A percentile compares a stretch with the other conserved stretches of the same genome.
These are phyloP conservation scores for Alternaria sp. DNA, from an alignment of 2,329 filamentous ascomycete genomes.

Conservation along the genomic window DNA sequence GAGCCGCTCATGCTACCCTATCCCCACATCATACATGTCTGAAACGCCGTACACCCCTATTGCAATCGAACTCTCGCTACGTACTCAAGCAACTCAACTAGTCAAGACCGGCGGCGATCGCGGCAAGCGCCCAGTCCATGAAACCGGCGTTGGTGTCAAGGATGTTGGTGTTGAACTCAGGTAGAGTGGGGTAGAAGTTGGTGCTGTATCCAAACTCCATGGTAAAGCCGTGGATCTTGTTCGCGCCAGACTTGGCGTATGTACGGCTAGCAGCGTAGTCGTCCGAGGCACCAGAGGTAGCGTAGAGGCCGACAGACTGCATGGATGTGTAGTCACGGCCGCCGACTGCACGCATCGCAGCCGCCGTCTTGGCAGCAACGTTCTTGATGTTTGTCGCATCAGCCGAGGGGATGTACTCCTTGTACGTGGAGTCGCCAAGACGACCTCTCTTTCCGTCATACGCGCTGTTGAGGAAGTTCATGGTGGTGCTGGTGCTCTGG, in stretches of 20 bases:
- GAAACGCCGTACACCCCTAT: background rate
- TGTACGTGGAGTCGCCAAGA: slow-evolving; percentile 60
- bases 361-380: slow-evolving; percentile 42
- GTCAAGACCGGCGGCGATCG: slow-evolving; percentile 38
- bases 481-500: slow-evolving; percentile 53
- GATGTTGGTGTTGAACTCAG: slow-evolving; percentile 51
- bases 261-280: slow-evolving; percentile 50
- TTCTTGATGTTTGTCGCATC: slow-evolving; percentile 44
- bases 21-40: background rate
- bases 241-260: slow-evolving; percentile 42
- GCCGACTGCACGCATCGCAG: slow-evolving; percentile 47
- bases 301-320: slow-evolving; percentile 48
- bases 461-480: slow-evolving; percentile 61
- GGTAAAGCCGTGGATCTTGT: slow-evolving; percentile 48
- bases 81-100: slow-evolving; percentile 10
- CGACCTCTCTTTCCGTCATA: slow-evolving; percentile 61
- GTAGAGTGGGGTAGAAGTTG: slow-evolving; percentile 50
- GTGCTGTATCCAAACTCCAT: slow-evolving; percentile 41
- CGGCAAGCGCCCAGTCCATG: slow-evolving; percentile 50
- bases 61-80: too few species aligned
- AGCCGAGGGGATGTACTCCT: slow-evolving; percentile 49
- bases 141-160: slow-evolving; percentile 51
- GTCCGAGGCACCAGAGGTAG: slow-evolving; percentile 47
- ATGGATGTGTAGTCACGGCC: slow-evolving; percentile 41
- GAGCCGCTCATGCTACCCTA: background rate